Base-by-base conservation (phyloP, 768 basidiomycete species). In the Leccinum pellstonianum region DNA sequence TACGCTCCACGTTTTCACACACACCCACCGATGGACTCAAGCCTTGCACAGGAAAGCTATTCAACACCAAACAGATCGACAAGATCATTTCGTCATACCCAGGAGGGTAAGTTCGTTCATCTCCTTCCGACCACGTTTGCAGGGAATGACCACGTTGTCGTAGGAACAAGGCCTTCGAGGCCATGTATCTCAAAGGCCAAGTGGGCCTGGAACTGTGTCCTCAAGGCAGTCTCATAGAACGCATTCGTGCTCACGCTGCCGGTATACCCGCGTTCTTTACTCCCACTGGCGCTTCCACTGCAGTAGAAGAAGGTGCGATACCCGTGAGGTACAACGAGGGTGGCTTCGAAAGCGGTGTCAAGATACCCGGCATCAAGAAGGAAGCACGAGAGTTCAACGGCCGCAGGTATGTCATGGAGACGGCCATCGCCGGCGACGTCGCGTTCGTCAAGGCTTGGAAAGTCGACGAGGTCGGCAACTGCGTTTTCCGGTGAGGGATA, bases 181-280 rank as follows among this genome's bases (percentile, higher is more conserved):
- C 81, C 12, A 77, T 88, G 59, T 97, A 92, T 75, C 83, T 96
- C 54, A 80, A 82, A 12, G 94, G 94, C 56, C 75, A 87, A 63
- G 87, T 96, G 59, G 86, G 88, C 9, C 77, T 95, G 37, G 94
- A 96, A 67, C 86, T 96, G 21, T 91, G 92, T 27, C 94, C 95
- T 3, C 94, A 97, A 75, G 94, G 93, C 10, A 95, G 93, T 14
- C 84, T 97, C 48, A 86, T 88, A 15, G 94, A 95, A 69, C 87
- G 93, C 59, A 80, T 95, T 61, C 88, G 93, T 37, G 90, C 94
- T 7, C 90, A 92, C 58, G 93, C 92, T 9, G 90, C 92, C 11
- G 94, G 94, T 54, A 93, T 94, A 60, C 93, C 94, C 17, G 93
- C 89, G n/a, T 94, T 97, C 79, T 95, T 80, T 75, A 96, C 92